Base-by-base conservation (phyloP, 495 filamentous ascomycete genomes). In the Cercophora sp. region DNA sequence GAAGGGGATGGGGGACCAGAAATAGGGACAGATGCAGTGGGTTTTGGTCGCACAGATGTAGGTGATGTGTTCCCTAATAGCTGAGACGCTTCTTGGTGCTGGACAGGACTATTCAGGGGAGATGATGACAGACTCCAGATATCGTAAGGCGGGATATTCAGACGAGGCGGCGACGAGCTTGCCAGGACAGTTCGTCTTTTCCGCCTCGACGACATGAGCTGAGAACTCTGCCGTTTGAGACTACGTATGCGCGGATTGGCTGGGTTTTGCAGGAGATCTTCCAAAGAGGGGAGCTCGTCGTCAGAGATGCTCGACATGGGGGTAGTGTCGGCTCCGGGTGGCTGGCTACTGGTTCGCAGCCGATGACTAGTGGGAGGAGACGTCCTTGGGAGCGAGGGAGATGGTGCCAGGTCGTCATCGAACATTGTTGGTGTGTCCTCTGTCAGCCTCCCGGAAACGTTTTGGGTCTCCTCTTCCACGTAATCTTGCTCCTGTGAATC, bases 401-500 rank as follows among this genome's bases (percentile, higher is more conserved):
- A 61, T 16, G 62, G 37, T 15, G 63, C 54, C 26, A 67, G 27
- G 34, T 70, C 62, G 26, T 61, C 32, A 8, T n/a, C n/a, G n/a
- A n/a, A n/a, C n/a, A n/a, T n/a, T 48, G 56, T 15, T 59, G 55
- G n/a, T 57, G 51, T 70, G 22, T 69, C 65, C 13, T 65, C 68
- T 2, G 44, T 59, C 10, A 15, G 4, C 39, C 11, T 51, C 59
- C 29, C 48, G 57, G 23, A 26, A 58, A 3, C 60, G 64, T 24
- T 64, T 48, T 73, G 72, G 37, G 69, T 79, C 44, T 83, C 79
- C 34, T 78, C 80, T 2, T 51, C 43, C 42, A 69, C 55, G 22
- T 69, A 76, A 15, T 82, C 79, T 39, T 67, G 62, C 5, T 81
- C 75, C 39, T 78, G 77, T 0, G 70, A 70, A 39, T 77, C 75